Evolutionary conservation across 805 yeast species (phyloP), one percentile per base, ranked within the genome.

Genomic region (Spencermartinsiella europaea): DNA sequence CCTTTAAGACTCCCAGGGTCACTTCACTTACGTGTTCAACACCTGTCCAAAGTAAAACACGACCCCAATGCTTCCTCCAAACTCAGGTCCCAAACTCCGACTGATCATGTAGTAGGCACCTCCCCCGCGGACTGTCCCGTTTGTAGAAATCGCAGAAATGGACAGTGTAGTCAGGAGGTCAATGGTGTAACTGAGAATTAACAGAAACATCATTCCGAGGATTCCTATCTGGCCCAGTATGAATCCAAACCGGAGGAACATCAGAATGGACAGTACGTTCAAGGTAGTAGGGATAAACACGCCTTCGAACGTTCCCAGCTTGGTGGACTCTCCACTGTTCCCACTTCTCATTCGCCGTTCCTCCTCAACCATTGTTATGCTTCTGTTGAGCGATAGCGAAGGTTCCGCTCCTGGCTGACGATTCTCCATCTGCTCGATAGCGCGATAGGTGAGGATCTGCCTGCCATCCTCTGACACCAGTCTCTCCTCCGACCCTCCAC

Each of bases 101-200:
- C 95, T 85, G 49, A 93, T 88, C 97, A 93, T 93, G 59, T 89
- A 93, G 63, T 93, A 93, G 0, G 98, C 97, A 40, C 99, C 99
- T 14, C 99, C 99, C 12, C 98, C 98, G 55, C 89, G 78, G 2
- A 93, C 98, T 0, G 95, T 88, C 19, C 99, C 99, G 61, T 93
- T 93, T 1, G 99, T 93, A 1, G 97, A 88, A 50, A 93, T 93
- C 1, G 99, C 99, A 46, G 95, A 85, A 48, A 93, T 81, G 17
- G 96, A 86, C 54, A 93, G 66, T 0, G 95, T 87, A 0, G 99
- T 93, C 46, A 93, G 70, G 4, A 88, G 70, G 61, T 91, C 84
- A 52, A 93, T 88, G 2, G 79, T 61, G 62, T 90, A 93, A 40
- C 95, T 84, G 63, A 88, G 62, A 1, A 82, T 46, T 34, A 93